Conservation (phyloP, 2,329 filamentous ascomycete genomes). For the Fusarium heterosporum region DNA sequence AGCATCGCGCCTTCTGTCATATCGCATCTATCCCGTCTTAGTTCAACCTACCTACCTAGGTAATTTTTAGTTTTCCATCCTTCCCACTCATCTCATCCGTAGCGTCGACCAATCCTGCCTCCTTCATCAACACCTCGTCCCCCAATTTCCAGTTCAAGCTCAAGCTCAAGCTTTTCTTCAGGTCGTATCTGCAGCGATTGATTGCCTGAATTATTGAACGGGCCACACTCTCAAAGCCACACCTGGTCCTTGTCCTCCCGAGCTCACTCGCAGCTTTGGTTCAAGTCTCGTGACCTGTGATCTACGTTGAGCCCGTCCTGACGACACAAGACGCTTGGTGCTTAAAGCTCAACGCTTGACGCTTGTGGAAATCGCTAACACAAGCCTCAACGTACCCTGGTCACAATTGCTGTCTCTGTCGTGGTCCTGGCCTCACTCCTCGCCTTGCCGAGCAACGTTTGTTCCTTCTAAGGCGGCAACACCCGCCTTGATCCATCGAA, state of each 20-base stretch:
- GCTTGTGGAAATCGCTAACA: slow-evolving; percentile 31
- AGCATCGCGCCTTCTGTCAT: slow-evolving; percentile 40
- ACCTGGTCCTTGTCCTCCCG: slow-evolving; percentile 36
- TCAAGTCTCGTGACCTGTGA: slow-evolving; percentile 38
- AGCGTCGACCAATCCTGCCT: slow-evolving; percentile 29
- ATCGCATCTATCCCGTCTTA: slow-evolving; percentile 31
- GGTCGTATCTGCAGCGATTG: background rate
- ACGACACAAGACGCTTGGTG: background rate
- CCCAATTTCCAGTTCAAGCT: slow-evolving; percentile 2
- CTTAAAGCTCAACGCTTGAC: slow-evolving; percentile 7
- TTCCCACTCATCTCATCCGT: slow-evolving; percentile 28
- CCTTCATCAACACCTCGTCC: slow-evolving; percentile 31
- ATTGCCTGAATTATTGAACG: slow-evolving; percentile 9
- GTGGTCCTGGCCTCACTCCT: slow-evolving; percentile 17
- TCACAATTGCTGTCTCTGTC: slow-evolving; percentile 18
- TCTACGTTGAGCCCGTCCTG: slow-evolving; percentile 10
- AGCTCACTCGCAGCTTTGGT: slow-evolving; percentile 21
- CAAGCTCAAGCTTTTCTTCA: background rate
- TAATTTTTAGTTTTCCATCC: slow-evolving; percentile 17
- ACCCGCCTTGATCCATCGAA: slow-evolving; percentile 39
- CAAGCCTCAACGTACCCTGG: slow-evolving; percentile 37
- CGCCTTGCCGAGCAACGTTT: slow-evolving; percentile 32
- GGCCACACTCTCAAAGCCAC: slow-evolving; percentile 28
- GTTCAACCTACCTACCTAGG: slow-evolving; percentile 19
- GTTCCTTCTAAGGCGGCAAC: slow-evolving; percentile 33